phyloP scores from a whole-genome alignment of 2,329 filamentous ascomycete species.

The Lachnellula arida region DNA sequence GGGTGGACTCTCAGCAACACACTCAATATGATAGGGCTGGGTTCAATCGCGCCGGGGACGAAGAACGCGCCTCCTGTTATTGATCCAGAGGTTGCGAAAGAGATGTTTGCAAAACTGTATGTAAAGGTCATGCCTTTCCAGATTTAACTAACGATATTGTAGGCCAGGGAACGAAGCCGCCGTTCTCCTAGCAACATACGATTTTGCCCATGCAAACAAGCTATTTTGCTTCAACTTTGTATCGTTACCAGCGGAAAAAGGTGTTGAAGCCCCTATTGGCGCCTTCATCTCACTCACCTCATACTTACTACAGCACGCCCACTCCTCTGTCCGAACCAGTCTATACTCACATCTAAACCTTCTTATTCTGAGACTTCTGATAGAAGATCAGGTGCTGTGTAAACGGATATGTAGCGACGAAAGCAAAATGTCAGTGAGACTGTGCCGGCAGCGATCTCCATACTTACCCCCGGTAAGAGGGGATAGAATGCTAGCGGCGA shows the following conservation, averaged over 20 bases:
- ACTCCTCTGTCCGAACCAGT: slow-evolving; percentile 72
- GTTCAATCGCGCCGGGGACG: slow-evolving; percentile 65
- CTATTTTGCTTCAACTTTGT: slow-evolving; percentile 86
- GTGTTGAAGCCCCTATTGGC: slow-evolving; percentile 68
- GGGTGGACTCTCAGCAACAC: slow-evolving; percentile 82
- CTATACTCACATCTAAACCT: slow-evolving; percentile 83
- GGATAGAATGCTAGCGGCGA: slow-evolving; percentile 69
- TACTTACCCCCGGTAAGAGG: slow-evolving; percentile 70
- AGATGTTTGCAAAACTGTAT: slow-evolving; percentile 74
- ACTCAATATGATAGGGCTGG: slow-evolving; percentile 78
- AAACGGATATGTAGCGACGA: slow-evolving; percentile 82
- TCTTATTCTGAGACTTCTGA: slow-evolving; percentile 76
- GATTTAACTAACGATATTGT: slow-evolving; percentile 21
- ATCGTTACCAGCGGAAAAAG: slow-evolving; percentile 56
- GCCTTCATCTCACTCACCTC: slow-evolving; percentile 84
- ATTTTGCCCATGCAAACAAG: slow-evolving; percentile 93
- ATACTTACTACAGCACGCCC: slow-evolving; percentile 89
- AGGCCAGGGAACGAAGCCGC: slow-evolving; percentile 78
- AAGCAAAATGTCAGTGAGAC: slow-evolving; percentile 65
- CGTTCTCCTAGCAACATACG: slow-evolving; percentile 79
- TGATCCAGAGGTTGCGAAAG: slow-evolving; percentile 75
- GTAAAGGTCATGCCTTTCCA: slow-evolving; percentile 32
- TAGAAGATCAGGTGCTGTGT: slow-evolving; percentile 78
- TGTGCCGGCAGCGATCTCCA: slow-evolving; percentile 86
- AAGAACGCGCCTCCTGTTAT: slow-evolving; percentile 59